Evolutionary conservation across 1,284 basidiomycete genomes (phyloP).

Genomic region (Ganoderma multipileum): DNA sequence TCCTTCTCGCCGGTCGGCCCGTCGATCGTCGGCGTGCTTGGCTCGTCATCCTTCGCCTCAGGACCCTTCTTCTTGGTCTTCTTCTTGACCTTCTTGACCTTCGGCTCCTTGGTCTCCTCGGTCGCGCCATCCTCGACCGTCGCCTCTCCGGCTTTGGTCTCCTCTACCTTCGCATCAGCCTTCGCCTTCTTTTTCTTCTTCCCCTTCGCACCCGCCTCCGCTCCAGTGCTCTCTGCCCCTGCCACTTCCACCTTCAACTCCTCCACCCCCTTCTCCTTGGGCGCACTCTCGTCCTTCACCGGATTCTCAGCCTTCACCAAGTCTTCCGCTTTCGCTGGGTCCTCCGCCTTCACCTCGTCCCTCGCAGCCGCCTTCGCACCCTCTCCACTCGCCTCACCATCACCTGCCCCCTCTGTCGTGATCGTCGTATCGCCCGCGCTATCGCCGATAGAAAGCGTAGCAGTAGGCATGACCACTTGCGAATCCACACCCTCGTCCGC

Average conservation of each 20-base stretch:
- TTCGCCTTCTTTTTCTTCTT: not conserved
- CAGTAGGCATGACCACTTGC: not conserved
- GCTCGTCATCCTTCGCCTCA: conserved; percentile 5
- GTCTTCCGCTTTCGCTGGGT: not conserved
- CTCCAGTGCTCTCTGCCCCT: not conserved
- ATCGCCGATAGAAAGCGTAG: conserved; percentile 1
- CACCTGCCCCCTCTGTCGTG: not conserved
- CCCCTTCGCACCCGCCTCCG: not conserved
- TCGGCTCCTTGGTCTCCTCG: conserved; percentile 11
- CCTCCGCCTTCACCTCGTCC: not conserved
- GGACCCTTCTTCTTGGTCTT: conserved; percentile 11
- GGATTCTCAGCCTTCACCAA: not conserved
- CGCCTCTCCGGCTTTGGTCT: not conserved
- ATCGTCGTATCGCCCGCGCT: not conserved
- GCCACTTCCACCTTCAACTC: not conserved
- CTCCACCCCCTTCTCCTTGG: not conserved
- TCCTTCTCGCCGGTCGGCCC: not conserved
- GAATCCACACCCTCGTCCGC: not conserved
- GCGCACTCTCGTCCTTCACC: not conserved
- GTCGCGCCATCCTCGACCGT: conserved; percentile 3
- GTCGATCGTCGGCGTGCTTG: not conserved
- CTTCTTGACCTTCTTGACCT: conserved; percentile 15
- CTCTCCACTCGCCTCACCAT: not conserved
- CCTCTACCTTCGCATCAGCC: not conserved
- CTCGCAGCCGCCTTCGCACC: conserved; percentile 4